phyloP scores from a whole-genome alignment of 495 filamentous ascomycete species.

The Cercophora samala region DNA sequence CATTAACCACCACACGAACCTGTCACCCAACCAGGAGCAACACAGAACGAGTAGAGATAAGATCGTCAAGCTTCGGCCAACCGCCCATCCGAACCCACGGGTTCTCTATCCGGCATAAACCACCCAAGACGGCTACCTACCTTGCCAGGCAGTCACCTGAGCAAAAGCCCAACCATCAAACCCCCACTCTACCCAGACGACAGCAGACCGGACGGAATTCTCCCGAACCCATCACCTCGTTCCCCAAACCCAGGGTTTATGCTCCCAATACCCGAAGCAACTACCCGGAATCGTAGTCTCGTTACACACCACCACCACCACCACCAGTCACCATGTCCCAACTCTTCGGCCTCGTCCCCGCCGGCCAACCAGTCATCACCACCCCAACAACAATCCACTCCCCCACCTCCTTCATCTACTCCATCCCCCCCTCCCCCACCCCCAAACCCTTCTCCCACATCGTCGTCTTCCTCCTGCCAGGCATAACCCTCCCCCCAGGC shows the following conservation, averaged over 20 bases:
- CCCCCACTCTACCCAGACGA: neutral
- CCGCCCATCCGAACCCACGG: neutral
- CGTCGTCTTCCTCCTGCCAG: constrained; percentile 86
- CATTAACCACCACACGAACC: neutral
- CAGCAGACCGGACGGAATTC: neutral
- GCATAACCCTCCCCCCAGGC: constrained; percentile 64
- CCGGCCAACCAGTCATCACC: constrained; percentile 48
- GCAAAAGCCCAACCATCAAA: neutral
- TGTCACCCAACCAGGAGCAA: too few species aligned
- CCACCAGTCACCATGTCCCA: constrained; percentile 26
- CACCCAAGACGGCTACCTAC: neutral
- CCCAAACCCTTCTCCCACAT: constrained; percentile 64
- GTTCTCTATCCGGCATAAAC: neutral
- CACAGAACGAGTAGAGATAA: neutral
- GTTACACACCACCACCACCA: constrained; percentile 10
- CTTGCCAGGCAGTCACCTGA: neutral
- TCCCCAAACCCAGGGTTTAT: neutral
- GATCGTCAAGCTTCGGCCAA: neutral
- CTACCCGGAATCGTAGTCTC: too few species aligned
- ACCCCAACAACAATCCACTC: constrained; percentile 41
- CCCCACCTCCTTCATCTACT: constrained; percentile 43
- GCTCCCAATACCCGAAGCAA: neutral
- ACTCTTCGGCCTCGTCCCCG: constrained; percentile 50
- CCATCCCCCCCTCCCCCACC: constrained; percentile 34
- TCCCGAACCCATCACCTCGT: neutral